These are phyloP conservation scores for Suillus ampliporus DNA, from an alignment of 768 basidiomycete genomes.

Conservation along the genomic window DNA sequence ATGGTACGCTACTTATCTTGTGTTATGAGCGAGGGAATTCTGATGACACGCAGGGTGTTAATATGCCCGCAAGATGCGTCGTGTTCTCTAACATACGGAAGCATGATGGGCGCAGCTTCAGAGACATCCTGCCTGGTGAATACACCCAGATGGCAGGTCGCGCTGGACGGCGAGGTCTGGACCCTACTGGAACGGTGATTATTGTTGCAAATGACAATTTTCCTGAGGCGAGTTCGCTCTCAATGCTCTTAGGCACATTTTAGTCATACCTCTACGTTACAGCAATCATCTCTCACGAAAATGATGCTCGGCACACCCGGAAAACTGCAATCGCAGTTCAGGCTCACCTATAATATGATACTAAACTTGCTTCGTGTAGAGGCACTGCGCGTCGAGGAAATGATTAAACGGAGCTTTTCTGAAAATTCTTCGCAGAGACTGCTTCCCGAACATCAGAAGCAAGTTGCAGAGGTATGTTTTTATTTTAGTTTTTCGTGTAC, in stretches of 20 bases:
- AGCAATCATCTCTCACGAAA: constrained; percentile 76
- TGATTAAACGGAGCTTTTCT: constrained; percentile 99
- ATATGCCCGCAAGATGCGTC: constrained; percentile 98
- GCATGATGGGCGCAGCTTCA: constrained; percentile 92
- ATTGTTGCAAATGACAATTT: constrained; percentile 83
- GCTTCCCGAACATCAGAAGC: constrained; percentile 91
- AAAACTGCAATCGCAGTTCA: constrained; percentile 93
- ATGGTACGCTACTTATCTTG: constrained; percentile 64
- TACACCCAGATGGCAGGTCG: constrained; percentile 99
- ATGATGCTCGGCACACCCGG: constrained; percentile 97
- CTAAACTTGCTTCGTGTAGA: constrained; percentile 95
- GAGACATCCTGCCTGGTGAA: constrained; percentile 89
- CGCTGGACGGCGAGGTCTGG: constrained; percentile 94
- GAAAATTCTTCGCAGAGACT: constrained; percentile 95
- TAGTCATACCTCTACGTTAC: constrained; percentile 1
- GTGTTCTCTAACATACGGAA: constrained; percentile 96
- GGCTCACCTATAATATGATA: constrained; percentile 99
- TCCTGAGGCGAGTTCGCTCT: constrained; percentile 70
- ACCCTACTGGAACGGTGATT: constrained; percentile 94
- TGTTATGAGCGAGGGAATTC: constrained; percentile 15
- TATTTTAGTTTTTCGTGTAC: background rate
- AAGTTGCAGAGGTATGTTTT: constrained; percentile 74
- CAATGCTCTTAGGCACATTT: background rate
- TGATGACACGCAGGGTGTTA: constrained; percentile 76
- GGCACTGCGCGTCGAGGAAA: constrained; percentile 95